phyloP scores from a whole-genome alignment of 805 yeast species.

The Isabelozyma gotoi region DNA sequence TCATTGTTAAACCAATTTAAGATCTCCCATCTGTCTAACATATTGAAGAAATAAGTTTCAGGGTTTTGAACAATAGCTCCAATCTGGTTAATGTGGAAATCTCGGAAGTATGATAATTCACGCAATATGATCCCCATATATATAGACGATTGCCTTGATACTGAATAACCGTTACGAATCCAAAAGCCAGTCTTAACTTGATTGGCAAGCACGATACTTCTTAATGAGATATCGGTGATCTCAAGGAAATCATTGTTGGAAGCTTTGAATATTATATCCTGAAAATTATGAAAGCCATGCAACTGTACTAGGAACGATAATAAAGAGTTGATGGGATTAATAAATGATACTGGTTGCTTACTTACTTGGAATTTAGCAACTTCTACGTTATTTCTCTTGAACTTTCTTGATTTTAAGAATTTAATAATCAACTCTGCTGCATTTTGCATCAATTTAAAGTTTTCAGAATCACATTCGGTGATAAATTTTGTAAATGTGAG shows the following conservation, averaged over 20 bases:
- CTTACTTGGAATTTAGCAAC: slow-evolving; percentile 45
- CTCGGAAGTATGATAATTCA: slow-evolving; percentile 42
- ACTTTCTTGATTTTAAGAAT: slow-evolving; percentile 26
- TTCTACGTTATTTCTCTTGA: slow-evolving; percentile 23
- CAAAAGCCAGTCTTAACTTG: slow-evolving; percentile 68
- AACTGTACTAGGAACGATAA: slow-evolving; percentile 45
- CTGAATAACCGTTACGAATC: slow-evolving; percentile 69
- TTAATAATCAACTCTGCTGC: slow-evolving; percentile 31
- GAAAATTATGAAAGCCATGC: slow-evolving; percentile 23
- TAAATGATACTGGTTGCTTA: slow-evolving; percentile 50
- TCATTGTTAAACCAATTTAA: slow-evolving; percentile 46
- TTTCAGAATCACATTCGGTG: slow-evolving; percentile 13
- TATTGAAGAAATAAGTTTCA: slow-evolving; percentile 29
- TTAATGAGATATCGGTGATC: slow-evolving; percentile 57
- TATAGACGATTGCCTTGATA: slow-evolving; percentile 48
- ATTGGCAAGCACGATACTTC: slow-evolving; percentile 58
- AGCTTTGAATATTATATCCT: slow-evolving; percentile 9
- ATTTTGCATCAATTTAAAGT: slow-evolving; percentile 16
- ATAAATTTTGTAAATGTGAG: slow-evolving; percentile 42
- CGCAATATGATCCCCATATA: slow-evolving; percentile 45
- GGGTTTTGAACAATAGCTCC: slow-evolving; percentile 41
- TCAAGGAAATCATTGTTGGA: slow-evolving; percentile 35
- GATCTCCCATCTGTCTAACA: slow-evolving; percentile 59
- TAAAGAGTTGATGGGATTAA: slow-evolving; percentile 60
- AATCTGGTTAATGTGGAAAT: slow-evolving; percentile 47